Conservation (phyloP, 1,139 yeast genomes). For the Saccharomyces hybrid region DNA sequence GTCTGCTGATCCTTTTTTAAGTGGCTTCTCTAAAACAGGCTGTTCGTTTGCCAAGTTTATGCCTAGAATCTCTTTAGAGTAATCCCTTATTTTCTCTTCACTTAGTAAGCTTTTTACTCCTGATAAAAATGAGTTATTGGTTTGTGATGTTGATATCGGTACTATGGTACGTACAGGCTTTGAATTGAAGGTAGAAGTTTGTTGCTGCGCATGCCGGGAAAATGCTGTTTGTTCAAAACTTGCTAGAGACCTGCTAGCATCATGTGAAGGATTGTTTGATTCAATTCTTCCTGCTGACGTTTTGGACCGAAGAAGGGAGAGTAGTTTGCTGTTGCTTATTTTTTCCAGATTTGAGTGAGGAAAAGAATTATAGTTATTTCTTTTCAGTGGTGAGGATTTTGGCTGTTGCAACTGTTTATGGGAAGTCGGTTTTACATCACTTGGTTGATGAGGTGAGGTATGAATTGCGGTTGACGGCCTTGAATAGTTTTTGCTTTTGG, state of each 20-base stretch:
- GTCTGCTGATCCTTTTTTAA: neutral
- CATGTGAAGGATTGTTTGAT: neutral
- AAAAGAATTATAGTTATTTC: neutral
- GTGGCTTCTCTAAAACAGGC: neutral
- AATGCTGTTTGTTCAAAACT: neutral
- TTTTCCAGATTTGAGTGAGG: neutral
- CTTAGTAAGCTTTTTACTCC: neutral
- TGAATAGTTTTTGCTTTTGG: neutral
- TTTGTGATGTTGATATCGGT: neutral
- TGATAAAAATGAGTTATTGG: neutral
- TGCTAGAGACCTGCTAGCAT: neutral
- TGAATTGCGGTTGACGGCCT: neutral
- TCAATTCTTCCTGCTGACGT: neutral
- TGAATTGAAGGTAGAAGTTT: neutral
- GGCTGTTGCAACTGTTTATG: neutral
- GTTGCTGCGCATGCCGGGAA: neutral
- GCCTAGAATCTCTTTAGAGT: neutral
- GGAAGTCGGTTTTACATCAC: neutral
- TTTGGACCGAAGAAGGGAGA: slow-evolving; percentile 4
- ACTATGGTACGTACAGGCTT: neutral
- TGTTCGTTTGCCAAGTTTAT: neutral
- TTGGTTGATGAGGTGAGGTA: neutral
- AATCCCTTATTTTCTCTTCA: neutral
- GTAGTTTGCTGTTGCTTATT: neutral
- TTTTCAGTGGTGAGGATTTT: neutral